Evolutionary conservation across 192 early-diverging fungal species (phyloP), one percentile per base, ranked within the genome.

Genomic region (Phlyctochytrium bullatum): DNA sequence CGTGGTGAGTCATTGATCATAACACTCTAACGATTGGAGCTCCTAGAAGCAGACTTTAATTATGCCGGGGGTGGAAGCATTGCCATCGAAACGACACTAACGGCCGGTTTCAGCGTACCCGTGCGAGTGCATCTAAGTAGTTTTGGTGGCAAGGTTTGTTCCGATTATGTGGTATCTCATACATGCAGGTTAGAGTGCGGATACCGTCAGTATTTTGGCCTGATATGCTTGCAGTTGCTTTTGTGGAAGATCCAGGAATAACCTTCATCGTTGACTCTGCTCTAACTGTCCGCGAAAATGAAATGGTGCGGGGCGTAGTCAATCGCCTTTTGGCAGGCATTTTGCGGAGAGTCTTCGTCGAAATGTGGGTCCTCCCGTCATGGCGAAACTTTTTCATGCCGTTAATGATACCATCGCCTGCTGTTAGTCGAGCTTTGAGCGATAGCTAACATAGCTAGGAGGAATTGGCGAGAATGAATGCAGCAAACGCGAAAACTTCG

Each of bases 351-450:
- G 67, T 82, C 10, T 86, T 86, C 65, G 34, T 83, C 63, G 84
- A 86, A 36, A 57, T 76, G 62, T 86, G 84, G 84, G 84, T 86
- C 20, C 57, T 86, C 36, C 84, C 81, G 4, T 62, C 68, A n/a
- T 82, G 76, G 81, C 62, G 84, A 47, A 80, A 73, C 20, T 68
- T 80, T 23, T 86, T 80, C 66, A 61, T 86, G 69, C 81, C 81
- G 10, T 64, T 80, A 20, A 80, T 86, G 77, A 76, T 77, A 40
- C 83, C 83, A 30, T 68, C 68, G 20, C 53, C 65, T 12, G 78
- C 71, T 52, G 81, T 74, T 35, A 31, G 36, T 50, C 20, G 20
- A 23, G n/a, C 56, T 52, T 35, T 59, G 17, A 14, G 14, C 20
- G n/a, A 59, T 23, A 3, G 14, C 52, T 54, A 63, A 16, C 36